Evolutionary conservation across 345 rosid genomes (phyloP).

Genomic region (Populus alba): DNA sequence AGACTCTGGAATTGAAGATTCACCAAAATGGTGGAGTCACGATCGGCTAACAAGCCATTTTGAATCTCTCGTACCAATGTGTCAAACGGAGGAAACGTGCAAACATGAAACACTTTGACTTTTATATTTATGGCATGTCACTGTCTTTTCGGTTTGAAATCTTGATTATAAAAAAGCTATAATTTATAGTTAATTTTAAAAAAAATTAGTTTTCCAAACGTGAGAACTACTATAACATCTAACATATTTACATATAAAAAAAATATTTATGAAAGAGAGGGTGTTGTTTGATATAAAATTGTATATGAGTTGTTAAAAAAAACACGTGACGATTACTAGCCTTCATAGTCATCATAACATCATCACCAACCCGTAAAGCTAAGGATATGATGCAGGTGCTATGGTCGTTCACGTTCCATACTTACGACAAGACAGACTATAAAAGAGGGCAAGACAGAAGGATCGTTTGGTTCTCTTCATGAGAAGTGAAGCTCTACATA

Average conservation of each 20-base stretch:
- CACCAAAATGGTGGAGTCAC: neutral
- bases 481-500: too few species aligned
- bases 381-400: neutral
- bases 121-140: neutral
- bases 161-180: too few species aligned
- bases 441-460: neutral
- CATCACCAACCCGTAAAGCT: neutral
- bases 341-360: neutral
- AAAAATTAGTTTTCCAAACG: too few species aligned
- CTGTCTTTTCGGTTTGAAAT: too few species aligned
- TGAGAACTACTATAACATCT: too few species aligned
- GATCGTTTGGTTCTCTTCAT: too few species aligned
- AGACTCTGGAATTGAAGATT: neutral
- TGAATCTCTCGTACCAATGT: neutral
- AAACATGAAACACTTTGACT: neutral
- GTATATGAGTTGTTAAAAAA: too few species aligned
- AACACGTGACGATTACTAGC: too few species aligned
- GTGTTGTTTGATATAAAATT: too few species aligned
- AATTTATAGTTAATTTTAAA: too few species aligned
- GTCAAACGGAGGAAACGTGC: neutral
- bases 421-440: neutral
- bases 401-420: neutral
- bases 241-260: too few species aligned
- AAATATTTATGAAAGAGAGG: too few species aligned
- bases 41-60: neutral